These are phyloP conservation scores for Aspergillus nidulans DNA, from an alignment of 495 filamentous ascomycete species.

Conservation along the genomic window DNA sequence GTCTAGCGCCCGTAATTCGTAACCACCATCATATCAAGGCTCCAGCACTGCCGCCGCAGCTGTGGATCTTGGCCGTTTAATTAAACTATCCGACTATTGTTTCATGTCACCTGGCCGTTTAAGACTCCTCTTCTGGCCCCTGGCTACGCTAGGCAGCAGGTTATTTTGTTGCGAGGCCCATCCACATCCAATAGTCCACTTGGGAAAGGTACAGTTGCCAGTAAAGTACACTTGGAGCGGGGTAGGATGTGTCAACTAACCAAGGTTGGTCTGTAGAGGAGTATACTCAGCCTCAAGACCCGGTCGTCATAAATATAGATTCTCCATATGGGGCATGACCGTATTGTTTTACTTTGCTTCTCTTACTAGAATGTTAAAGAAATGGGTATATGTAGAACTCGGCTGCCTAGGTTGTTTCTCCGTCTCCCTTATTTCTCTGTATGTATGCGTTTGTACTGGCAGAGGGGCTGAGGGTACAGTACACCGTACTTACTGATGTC, in stretches of 20 bases:
- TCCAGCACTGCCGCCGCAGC: background rate
- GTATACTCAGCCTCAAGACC: background rate
- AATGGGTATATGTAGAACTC: background rate
- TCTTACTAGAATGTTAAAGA: too few relatives aligned
- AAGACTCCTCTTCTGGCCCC: background rate
- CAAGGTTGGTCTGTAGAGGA: too few relatives aligned
- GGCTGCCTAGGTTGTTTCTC: background rate
- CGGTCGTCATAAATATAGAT: background rate
- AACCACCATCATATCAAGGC: background rate
- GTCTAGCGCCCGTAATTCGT: background rate
- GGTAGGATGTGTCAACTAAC: too few relatives aligned
- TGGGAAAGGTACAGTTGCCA: background rate
- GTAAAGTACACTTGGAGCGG: background rate
- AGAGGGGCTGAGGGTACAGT: background rate
- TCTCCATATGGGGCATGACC: background rate
- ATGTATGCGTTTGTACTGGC: background rate
- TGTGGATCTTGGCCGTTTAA: background rate
- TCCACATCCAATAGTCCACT: background rate
- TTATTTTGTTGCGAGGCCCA: background rate
- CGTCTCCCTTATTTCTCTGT: background rate
- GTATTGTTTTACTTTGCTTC: background rate
- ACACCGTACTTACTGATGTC: background rate
- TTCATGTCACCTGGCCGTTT: background rate
- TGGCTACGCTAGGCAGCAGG: background rate
- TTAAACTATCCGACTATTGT: background rate